Evolutionary conservation across 164 flowering plant species (phyloP).

Genomic region (Nymphaea thermarum): DNA sequence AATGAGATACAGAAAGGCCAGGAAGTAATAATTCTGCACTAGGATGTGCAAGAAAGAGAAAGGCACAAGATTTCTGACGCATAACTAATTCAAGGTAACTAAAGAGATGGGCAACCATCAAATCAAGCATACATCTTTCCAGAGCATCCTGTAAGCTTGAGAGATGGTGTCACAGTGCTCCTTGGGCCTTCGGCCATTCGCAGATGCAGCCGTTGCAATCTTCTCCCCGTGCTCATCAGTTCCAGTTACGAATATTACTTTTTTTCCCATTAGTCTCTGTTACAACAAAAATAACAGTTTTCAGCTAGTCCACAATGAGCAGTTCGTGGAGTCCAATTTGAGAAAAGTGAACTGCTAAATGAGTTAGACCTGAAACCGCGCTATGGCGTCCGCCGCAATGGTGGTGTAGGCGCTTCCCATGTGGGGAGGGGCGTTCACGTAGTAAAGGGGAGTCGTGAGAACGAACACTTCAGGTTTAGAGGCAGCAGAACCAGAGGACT

Average conservation of each 20-base stretch:
- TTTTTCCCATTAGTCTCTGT: constrained; percentile 76
- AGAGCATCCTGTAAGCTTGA: constrained; percentile 63
- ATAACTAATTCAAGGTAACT: no score
- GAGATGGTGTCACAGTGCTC: constrained; percentile 78
- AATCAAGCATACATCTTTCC: constrained; percentile 55
- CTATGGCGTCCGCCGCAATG: constrained; percentile 92
- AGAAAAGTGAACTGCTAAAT: neutral
- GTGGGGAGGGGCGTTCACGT: constrained; percentile 98
- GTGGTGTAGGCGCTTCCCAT: constrained; percentile 99
- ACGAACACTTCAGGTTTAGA: constrained; percentile 42
- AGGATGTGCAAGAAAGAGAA: no score
- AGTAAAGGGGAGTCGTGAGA: constrained; percentile 90
- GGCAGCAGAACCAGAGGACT: neutral
- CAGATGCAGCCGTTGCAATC: constrained; percentile 82
- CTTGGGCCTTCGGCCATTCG: constrained; percentile 51
- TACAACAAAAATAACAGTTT: constrained; percentile 2
- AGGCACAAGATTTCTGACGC: no score
- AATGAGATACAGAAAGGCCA: no score
- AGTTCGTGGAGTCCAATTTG: no score
- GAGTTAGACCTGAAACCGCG: constrained; percentile 74
- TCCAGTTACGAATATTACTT: constrained; percentile 83
- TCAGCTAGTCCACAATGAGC: no score
- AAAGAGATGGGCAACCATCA: no score
- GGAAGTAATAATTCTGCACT: no score
- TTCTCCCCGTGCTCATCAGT: constrained; percentile 99